Evolutionary conservation across 192 early-diverging fungal genomes (phyloP).

Genomic region (Chytriomyces sp.): DNA sequence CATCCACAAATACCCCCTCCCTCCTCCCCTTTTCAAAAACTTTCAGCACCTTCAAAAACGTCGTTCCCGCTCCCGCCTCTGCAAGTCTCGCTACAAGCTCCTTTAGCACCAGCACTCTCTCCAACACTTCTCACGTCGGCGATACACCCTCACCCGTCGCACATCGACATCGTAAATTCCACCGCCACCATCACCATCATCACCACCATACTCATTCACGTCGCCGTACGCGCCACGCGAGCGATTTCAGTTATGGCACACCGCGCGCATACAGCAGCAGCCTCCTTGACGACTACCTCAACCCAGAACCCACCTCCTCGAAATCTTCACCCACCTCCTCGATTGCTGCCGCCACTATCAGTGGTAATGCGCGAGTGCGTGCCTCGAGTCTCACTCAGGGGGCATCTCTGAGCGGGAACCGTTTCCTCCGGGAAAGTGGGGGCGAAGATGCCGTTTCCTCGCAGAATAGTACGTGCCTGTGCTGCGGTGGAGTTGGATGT

Average conservation of each 20-base stretch:
- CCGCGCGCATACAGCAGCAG: conserved; percentile 6
- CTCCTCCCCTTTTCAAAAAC: too few relatives aligned
- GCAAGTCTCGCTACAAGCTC: not conserved
- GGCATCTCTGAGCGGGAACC: too few relatives aligned
- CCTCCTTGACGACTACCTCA: not conserved
- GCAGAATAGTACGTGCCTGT: conserved; percentile 11
- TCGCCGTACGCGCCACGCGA: not conserved
- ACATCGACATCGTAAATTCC: not conserved
- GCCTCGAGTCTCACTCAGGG: too few relatives aligned
- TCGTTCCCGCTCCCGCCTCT: not conserved
- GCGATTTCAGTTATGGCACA: not conserved
- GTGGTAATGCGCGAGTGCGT: too few relatives aligned
- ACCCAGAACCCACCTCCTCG: not conserved
- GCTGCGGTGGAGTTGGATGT: conserved; percentile 23
- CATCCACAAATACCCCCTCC: too few relatives aligned
- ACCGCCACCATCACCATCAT: not conserved
- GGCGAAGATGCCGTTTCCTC: too few relatives aligned
- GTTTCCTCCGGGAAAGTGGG: not conserved
- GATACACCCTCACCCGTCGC: not conserved
- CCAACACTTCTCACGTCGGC: not conserved
- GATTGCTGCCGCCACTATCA: too few relatives aligned
- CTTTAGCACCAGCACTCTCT: not conserved
- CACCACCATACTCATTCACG: not conserved
- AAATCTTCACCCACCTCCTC: too few relatives aligned
- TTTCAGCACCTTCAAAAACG: not conserved